phyloP scores from a whole-genome alignment of 208 protist genomes.

The Sergeia podlipaevii region DNA sequence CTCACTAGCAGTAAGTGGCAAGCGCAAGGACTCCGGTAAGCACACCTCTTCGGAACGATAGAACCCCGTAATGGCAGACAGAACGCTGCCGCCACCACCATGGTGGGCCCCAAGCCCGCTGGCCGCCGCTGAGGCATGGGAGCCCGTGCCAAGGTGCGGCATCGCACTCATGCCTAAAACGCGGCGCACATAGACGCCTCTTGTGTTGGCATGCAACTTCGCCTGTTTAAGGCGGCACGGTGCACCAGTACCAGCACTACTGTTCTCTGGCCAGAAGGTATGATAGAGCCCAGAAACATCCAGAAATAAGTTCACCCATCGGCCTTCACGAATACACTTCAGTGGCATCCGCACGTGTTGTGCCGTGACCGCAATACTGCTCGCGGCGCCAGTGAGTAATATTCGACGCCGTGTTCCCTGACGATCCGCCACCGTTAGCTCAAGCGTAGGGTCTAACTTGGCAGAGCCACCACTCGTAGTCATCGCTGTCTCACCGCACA shows the following conservation, averaged over 20 bases:
- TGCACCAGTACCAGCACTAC: not conserved
- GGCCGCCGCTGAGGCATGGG: not conserved
- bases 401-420: conserved; percentile 25
- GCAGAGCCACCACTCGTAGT: not conserved
- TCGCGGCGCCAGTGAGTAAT: conserved; percentile 40
- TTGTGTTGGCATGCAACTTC: conserved; percentile 11
- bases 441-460: conserved; percentile 15
- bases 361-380: conserved; percentile 23
- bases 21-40: too few species aligned
- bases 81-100: conserved; percentile 28
- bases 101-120: not conserved
- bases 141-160: conserved; percentile 13
- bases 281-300: conserved; percentile 10
- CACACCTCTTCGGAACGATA: too few species aligned
- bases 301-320: conserved; percentile 69
- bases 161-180: conserved; percentile 52
- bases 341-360: conserved; percentile 68
- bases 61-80: conserved; percentile 21
- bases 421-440: conserved; percentile 22
- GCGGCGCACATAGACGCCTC: conserved; percentile 52
- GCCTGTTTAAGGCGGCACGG: conserved; percentile 19
- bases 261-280: not conserved
- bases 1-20: not conserved
- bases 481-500: conserved; percentile 24
- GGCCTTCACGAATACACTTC: conserved; percentile 30